Conservation (phyloP, 2,329 filamentous ascomycete species). For the Aspergillus terreus region DNA sequence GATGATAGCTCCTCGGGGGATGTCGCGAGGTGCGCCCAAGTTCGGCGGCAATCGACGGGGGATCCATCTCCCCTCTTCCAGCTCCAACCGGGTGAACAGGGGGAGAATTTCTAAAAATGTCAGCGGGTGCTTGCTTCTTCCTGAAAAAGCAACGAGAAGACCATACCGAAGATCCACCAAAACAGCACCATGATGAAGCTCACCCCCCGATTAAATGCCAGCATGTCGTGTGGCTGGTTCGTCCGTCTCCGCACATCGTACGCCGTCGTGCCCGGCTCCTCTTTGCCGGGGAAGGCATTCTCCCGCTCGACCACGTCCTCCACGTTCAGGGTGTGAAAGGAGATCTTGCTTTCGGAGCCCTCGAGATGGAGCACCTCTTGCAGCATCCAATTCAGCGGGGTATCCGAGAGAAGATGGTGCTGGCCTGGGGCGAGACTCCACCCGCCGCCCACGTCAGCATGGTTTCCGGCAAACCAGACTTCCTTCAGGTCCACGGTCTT, state of each 20-base stretch:
- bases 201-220: slow-evolving; percentile 28
- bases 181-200: slow-evolving; percentile 23
- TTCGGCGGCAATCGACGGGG: slow-evolving; percentile 34
- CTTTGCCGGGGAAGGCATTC: slow-evolving; percentile 8
- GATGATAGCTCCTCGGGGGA: slow-evolving; percentile 28
- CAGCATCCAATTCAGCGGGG: slow-evolving; percentile 53
- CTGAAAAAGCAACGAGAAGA: background rate
- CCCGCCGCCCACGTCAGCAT: slow-evolving; percentile 54
- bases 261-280: slow-evolving; percentile 12
- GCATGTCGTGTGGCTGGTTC: slow-evolving; percentile 30
- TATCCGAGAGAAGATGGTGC: slow-evolving; percentile 43
- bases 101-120: slow-evolving; percentile 29
- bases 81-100: slow-evolving; percentile 33
- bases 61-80: slow-evolving; percentile 33
- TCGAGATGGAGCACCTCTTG: slow-evolving; percentile 37
- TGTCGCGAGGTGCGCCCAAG: slow-evolving; percentile 29
- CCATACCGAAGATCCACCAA: slow-evolving; percentile 34
- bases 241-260: slow-evolving; percentile 12
- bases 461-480: slow-evolving; percentile 55
- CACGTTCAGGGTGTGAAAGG: slow-evolving; percentile 17
- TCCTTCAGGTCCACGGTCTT: slow-evolving; percentile 46
- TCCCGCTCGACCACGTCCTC: slow-evolving; percentile 9
- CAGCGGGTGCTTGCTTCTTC: background rate
- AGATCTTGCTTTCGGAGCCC: slow-evolving; percentile 18
- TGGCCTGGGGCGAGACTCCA: slow-evolving; percentile 39